A percentile compares a stretch with the other conserved stretches of the same genome.
These are phyloP conservation scores for Pleurotus citrinopileatus DNA, from an alignment of 768 basidiomycete species.

Conservation along the genomic window DNA sequence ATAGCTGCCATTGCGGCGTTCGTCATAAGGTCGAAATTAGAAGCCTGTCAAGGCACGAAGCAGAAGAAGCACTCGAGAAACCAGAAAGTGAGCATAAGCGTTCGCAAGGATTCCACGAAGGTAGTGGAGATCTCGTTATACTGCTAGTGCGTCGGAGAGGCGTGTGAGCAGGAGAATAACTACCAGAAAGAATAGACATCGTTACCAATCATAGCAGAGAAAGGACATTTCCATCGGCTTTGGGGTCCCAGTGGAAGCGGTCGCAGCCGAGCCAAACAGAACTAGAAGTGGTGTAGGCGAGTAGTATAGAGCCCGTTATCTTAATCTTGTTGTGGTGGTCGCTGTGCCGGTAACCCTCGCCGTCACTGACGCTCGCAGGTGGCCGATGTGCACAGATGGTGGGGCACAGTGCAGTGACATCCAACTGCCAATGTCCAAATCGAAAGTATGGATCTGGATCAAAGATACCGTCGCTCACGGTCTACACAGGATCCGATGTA, in stretches of 20 bases:
- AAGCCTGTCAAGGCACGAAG: not conserved
- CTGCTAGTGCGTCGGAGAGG: not conserved
- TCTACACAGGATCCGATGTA: not conserved
- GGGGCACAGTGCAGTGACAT: not conserved
- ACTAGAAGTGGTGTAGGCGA: too few species aligned
- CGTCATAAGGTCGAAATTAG: not conserved
- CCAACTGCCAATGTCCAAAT: not conserved
- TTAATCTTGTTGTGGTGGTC: too few species aligned
- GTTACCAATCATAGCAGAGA: too few species aligned
- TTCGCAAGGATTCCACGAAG: conserved; percentile 1
- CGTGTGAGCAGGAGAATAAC: not conserved
- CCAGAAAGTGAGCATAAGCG: not conserved
- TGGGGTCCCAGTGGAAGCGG: too few species aligned
- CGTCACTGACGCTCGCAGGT: too few species aligned
- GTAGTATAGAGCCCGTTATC: too few species aligned
- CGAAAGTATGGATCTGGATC: not conserved
- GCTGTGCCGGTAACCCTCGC: too few species aligned
- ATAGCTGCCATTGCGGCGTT: not conserved
- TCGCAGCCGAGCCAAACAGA: too few species aligned
- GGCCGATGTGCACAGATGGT: too few species aligned
- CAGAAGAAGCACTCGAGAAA: not conserved
- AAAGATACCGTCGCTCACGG: not conserved
- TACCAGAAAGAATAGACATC: not conserved
- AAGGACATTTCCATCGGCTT: too few species aligned
- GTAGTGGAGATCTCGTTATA: conserved; percentile 5